phyloP scores from a whole-genome alignment of 345 rosid genomes.

The Lepidium didymum region DNA sequence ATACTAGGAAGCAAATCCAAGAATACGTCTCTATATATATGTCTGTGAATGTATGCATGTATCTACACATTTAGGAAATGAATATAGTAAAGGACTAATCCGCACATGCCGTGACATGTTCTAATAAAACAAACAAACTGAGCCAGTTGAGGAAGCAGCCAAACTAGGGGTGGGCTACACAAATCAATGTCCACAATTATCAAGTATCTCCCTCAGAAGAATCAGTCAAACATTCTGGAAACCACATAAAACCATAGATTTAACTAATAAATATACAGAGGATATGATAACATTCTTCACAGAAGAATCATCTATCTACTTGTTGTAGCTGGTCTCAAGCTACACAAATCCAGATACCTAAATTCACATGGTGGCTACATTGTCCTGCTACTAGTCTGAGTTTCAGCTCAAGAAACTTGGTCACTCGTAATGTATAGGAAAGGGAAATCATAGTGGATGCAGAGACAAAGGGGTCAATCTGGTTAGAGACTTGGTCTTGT shows the following conservation, averaged over 20 bases:
- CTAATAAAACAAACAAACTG: slow-evolving; percentile 2
- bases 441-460: background rate
- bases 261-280: background rate
- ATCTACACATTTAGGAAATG: background rate
- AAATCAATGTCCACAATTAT: slow-evolving; percentile 21
- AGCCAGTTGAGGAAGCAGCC: slow-evolving; percentile 28
- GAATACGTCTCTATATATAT: background rate
- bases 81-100: background rate
- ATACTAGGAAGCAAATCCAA: background rate
- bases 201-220: slow-evolving; percentile 26
- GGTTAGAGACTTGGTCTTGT: slow-evolving; percentile 16
- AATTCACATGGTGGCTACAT: slow-evolving; percentile 6
- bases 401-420: slow-evolving; percentile 4
- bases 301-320: background rate
- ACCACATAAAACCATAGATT: background rate
- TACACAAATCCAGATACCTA: background rate
- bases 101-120: slow-evolving; percentile 23
- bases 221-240: slow-evolving; percentile 29
- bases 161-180: slow-evolving; percentile 32
- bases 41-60: background rate
- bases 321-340: background rate
- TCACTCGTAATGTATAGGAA: background rate
- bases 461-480: slow-evolving; percentile 23
- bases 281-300: background rate
- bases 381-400: slow-evolving; percentile 10